Base-by-base conservation (phyloP, 73 alveolate species). In the Vitrella brassicaformis region DNA sequence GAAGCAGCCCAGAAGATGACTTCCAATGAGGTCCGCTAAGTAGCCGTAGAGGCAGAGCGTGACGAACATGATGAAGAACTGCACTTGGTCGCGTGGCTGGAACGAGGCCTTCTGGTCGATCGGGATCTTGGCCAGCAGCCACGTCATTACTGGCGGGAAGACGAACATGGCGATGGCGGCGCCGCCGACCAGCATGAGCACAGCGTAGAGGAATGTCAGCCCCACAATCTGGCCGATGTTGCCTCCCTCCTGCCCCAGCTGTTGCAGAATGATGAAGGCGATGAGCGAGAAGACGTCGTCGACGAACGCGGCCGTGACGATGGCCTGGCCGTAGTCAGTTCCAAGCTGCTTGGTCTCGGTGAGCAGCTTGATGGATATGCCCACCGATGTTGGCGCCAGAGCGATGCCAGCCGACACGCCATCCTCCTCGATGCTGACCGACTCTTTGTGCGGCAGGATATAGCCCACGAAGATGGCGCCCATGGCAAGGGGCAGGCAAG, bases 371-470 rank as follows among this genome's bases (percentile, higher is more conserved):
- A 70, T 22, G 10, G 74, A 19, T 25, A 70, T 70, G 66, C 66
- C 56, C 22, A 70, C 74, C 7, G 39, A 31, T 25, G 81, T 74
- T 19, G 81, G 81, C 19, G 81, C 73, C 56, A 74, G 46, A 29
- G 81, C 81, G 27, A 70, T 66, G 27, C 81, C 81, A 25, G 47
- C 81, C 14, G 81, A 73, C 45, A 74, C 74, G 19, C 81, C 81
- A n/a, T 30, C 30, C 19, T 73, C 74, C 47, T 45, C 64, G 74
- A 66, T 27, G 74, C 74, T 73, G 32, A 26, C 14, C 64, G 14
- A 39, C 7, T 14, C 64, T 14, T 39, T 39, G 64, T 7, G 64
- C 7, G 64, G 14, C 14, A 9, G 64, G 22, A 9, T 39, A 39
- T 9, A 14, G 14, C 7, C 7, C 14, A 39, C 64, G n/a, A n/a